Base-by-base conservation (phyloP, 495 filamentous ascomycete species). In the Neurospora discreta region DNA sequence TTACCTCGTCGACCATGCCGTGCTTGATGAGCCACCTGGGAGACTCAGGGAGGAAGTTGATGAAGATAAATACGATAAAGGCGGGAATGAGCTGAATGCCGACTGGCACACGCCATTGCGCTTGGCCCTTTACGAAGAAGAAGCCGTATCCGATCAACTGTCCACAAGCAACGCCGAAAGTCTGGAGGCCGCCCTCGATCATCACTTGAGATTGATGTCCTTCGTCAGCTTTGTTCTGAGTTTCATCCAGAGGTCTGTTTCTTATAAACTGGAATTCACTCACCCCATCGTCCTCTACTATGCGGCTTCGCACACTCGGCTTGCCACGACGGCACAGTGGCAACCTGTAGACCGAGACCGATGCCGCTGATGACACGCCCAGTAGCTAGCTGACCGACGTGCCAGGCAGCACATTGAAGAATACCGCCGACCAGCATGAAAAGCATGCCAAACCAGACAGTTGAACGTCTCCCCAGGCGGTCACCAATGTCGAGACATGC, bases 11-110 rank as follows among this genome's bases (percentile, higher is more conserved):
- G 41, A 76, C 46, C 18, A 74, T 78, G 10, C 78, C 82, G 68
- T 82, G 78, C 38, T 78, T 76, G 73, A 84, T 77, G 1, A 94
- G 82, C 92, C 92, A 95, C 60, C 92, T 86, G 1, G 92, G 92
- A 30, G 88, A 91, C 75, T 88, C 85, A 8, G 92, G 92, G 73
- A 91, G 86, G 78, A 91, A 91, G 81, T 89, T 90, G 58, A 94
- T 81, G 23, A 90, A 90, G 68, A 83, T 46, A 67, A 92, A 84
- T 11, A 93, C 86, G 46, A 92, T 83, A 33, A 89, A 76, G 8
- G 87, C 91, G 5, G 91, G 91, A 7, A 93, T 77, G 74, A 90
- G 90, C 79, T 95, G 92, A 20, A 93, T 78, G 38, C 83, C 90
- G 90, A 90, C 92, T 40, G 90, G 90, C 71, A 93, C 88, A n/a